Base-by-base conservation (phyloP, 305 asterid genomes). In the Fraxinus sp. region DNA sequence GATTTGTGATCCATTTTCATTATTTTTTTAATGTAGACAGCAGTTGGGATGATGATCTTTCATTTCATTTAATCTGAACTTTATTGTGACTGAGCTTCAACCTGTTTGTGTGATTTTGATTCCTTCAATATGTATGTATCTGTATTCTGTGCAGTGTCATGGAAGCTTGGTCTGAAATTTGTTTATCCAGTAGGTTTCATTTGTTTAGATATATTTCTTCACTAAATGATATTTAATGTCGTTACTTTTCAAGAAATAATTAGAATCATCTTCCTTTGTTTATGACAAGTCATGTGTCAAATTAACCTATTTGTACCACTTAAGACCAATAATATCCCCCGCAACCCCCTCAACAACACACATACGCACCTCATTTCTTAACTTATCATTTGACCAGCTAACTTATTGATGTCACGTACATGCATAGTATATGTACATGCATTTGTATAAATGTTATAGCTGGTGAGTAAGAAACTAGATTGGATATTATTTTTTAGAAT, bases 61-160 rank as follows among this genome's bases (percentile, higher is more conserved):
- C 68, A 70, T 30, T 80, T n/a, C 59, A 77, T 11, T 57, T n/a
- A 1, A 1, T 18, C 0, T 18, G 68, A 3, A 22, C 28, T 18
- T 57, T 57, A 14, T 0, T 55, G 0, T 55, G 24, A 6, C 10
- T 1, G 66, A 13, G 28, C 68, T 57, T 57, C 26, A 7, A 2
- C 22, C 8, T 64, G n/a, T 83, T 72, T 9, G 82, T 72, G 33
- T 62, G 81, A 24, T 78, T 55, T 64, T 39, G 81, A 7, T 32
- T 20, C 79, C 73, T 73, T 57, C 79, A 39, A 33, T 71, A 49
- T 49, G 20, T 49, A 49, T 49, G 73, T 57, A 35, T 49, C 0
- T 71, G 13, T 9, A 24, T 73, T 52, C 52, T 57, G 77, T 70
- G 62, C 35, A 11, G 35, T 26, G 5, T 77, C 36, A 11, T 71